phyloP scores from a whole-genome alignment of 495 filamentous ascomycete genomes.

The Lasiosphaeria miniovina region DNA sequence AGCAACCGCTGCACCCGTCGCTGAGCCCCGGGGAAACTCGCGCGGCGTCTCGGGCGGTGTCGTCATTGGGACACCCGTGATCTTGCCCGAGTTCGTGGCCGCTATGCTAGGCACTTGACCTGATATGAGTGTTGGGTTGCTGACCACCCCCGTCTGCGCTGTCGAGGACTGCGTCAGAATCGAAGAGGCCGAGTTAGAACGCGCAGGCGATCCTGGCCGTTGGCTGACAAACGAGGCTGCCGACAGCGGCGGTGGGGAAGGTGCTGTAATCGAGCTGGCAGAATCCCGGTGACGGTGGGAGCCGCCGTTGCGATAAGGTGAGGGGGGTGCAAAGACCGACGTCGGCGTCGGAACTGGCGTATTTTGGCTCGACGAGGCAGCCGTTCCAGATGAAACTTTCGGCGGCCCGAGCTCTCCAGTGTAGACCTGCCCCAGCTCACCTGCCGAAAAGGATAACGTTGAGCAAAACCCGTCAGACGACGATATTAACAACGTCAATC shows the following conservation, averaged over 20 bases:
- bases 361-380: slow-evolving; percentile 52
- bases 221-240: slow-evolving; percentile 44
- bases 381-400: slow-evolving; percentile 38
- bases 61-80: slow-evolving; percentile 55
- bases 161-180: slow-evolving; percentile 58
- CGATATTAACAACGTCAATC: slow-evolving; percentile 86
- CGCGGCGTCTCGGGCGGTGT: slow-evolving; percentile 81
- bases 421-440: slow-evolving; percentile 86
- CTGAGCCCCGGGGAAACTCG: slow-evolving; percentile 64
- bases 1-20: slow-evolving; percentile 35
- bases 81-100: slow-evolving; percentile 61
- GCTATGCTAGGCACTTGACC: slow-evolving; percentile 72
- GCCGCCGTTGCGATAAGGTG: slow-evolving; percentile 45
- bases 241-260: slow-evolving; percentile 50
- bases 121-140: slow-evolving; percentile 73
- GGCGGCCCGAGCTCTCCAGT: slow-evolving; percentile 59
- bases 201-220: slow-evolving; percentile 70
- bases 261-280: slow-evolving; percentile 49
- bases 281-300: slow-evolving; percentile 51
- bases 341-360: slow-evolving; percentile 67
- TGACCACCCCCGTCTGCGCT: slow-evolving; percentile 44
- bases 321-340: slow-evolving; percentile 54
- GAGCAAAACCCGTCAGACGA: slow-evolving; percentile 99
- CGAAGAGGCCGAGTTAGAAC: slow-evolving; percentile 86
- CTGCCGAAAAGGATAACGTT: slow-evolving; percentile 74